phyloP scores from a whole-genome alignment of 1,284 basidiomycete genomes.

The Ceratobasidium theobromae region DNA sequence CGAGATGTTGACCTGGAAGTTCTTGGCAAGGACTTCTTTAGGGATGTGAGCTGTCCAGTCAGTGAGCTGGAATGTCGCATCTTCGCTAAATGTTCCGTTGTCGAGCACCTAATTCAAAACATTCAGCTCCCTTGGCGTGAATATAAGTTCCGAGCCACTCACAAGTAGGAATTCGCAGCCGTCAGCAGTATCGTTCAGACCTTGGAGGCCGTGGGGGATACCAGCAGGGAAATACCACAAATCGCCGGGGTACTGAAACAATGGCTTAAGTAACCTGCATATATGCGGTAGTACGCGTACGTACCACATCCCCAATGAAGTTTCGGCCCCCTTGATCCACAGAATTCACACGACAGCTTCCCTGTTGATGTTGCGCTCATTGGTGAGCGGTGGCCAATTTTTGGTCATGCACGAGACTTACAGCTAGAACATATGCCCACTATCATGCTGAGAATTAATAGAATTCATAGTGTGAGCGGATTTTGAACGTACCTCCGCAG shows the following conservation, averaged over 20 bases:
- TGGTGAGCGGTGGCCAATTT: background rate
- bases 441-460: too few species aligned
- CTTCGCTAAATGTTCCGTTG: conserved; percentile 63
- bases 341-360: conserved; percentile 60
- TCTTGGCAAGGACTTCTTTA: conserved; percentile 56
- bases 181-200: conserved; percentile 55
- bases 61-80: conserved; percentile 62
- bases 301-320: conserved; percentile 58
- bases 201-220: conserved; percentile 65
- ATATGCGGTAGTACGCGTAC: conserved; percentile 35
- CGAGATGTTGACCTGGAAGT: conserved; percentile 2
- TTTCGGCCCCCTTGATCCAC: conserved; percentile 64
- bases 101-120: conserved; percentile 56
- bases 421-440: conserved; percentile 67
- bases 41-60: conserved; percentile 55
- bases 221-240: conserved; percentile 57
- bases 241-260: conserved; percentile 23
- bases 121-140: conserved; percentile 18
- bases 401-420: background rate
- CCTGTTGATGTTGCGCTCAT: conserved; percentile 45
- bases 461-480: too few species aligned
- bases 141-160: conserved; percentile 37
- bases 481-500: background rate
- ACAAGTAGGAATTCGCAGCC: conserved; percentile 72
- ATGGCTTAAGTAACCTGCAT: conserved; percentile 41